A percentile compares a stretch with the other conserved stretches of the same genome.
Conservation (phyloP, 495 filamentous ascomycete genomes). For the Apiosordaria backusii region DNA sequence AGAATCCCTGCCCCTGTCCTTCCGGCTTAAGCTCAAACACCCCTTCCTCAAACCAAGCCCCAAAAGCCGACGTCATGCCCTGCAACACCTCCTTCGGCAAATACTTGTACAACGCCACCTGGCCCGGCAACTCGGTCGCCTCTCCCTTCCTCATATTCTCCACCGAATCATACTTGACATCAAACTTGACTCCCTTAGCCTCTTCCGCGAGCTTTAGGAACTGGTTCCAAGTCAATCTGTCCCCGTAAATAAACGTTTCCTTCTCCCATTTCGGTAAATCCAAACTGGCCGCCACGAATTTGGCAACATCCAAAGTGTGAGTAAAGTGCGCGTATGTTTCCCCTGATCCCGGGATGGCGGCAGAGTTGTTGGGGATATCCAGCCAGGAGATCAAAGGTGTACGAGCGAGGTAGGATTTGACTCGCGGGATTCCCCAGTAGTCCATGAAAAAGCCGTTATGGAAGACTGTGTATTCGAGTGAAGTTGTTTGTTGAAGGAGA, state of each 20-base stretch:
- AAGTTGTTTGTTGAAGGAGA: no score
- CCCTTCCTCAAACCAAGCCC: conserved; percentile 28
- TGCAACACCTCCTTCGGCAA: conserved; percentile 37
- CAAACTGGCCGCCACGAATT: conserved; percentile 46
- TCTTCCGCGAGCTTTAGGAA: conserved; percentile 44
- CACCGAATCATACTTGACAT: conserved; percentile 45
- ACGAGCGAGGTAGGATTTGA: no score
- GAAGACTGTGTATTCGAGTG: no score
- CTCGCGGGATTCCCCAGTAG: no score
- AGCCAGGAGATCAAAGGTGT: no score
- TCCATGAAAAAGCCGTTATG: no score
- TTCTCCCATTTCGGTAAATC: conserved; percentile 47
- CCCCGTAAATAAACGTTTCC: conserved; percentile 43
- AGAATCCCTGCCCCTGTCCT: conserved; percentile 2
- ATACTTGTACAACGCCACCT: conserved; percentile 30
- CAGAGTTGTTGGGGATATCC: no score
- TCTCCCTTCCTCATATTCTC: conserved; percentile 46
- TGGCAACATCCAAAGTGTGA: no score
- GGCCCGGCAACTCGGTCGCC: conserved; percentile 45
- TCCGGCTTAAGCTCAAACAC: conserved; percentile 28
- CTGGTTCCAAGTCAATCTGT: conserved; percentile 49
- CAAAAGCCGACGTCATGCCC: conserved; percentile 33
- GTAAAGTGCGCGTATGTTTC: no score
- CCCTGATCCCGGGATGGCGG: no score
- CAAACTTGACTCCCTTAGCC: conserved; percentile 47